Base-by-base conservation (phyloP, 495 filamentous ascomycete genomes). In the Cryomyces antarcticus region DNA sequence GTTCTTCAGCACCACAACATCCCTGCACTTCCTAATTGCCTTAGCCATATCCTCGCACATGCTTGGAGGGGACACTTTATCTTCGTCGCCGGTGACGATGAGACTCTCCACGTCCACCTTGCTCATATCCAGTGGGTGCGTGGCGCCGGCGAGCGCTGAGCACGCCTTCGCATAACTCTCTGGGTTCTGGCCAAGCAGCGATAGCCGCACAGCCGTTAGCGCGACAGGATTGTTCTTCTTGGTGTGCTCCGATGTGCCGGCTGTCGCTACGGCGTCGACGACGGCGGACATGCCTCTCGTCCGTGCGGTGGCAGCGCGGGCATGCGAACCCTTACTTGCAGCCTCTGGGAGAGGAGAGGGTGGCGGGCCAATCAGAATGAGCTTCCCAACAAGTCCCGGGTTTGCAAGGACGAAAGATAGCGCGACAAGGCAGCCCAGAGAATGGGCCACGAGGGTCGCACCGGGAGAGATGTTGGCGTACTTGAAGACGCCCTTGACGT, bases 121-220 rank as follows among this genome's bases (percentile, higher is more conserved):
- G 13, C 45, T 34, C 11, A 63, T 38, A 33, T 54, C 50, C 29
- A 64, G 37, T 28, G 24, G 43, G 10, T 42, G 41, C 11, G 53
- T 56, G 5, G 62, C 57, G 5, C 58, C 48, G 28, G 67, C 66
- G 31, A 71, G 56, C 9, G 69, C 68, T 9, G 60, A 54, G 42
- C 68, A 72, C 0, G 59, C 67, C 47, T 72, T 74, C 0, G 68
- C 68, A 49, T 71, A 74, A 7, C 65, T 67, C 46, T 73, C 69
- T 2, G 68, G 60, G 44, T 67, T 60, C 43, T 67, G 65, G 0
- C 57, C 48, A 0, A 67, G 50, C 11, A 72, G 50, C 31, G 59
- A 67, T 38, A 57, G 48, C 17, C 63, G 54, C 7, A 60, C 55
- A 4, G 67, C 63, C 10, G 60, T 52, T 31, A 62, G 37, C 17